phyloP scores from a whole-genome alignment of 2,329 filamentous ascomycete species.

The Aphanocladium album region DNA sequence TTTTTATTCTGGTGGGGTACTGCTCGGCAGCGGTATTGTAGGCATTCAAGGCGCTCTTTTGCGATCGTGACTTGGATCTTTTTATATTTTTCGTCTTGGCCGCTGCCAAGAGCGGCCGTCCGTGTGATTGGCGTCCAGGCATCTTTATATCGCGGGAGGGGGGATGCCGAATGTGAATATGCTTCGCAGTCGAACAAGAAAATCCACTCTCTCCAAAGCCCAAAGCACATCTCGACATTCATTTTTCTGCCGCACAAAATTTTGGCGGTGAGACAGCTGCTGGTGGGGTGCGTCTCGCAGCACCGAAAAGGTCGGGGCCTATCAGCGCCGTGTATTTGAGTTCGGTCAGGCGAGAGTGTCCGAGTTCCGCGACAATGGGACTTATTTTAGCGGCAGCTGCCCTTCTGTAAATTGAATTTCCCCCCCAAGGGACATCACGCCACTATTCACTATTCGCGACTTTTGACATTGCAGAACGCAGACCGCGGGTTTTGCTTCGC shows the following conservation, averaged over 20 bases:
- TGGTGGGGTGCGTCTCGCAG: slow-evolving; percentile 23
- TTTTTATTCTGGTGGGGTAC: slow-evolving; percentile 42
- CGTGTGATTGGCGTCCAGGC: slow-evolving; percentile 56
- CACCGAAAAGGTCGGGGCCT: slow-evolving; percentile 18
- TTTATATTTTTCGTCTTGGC: slow-evolving; percentile 32
- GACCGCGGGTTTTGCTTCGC: slow-evolving; percentile 7
- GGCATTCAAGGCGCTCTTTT: slow-evolving; percentile 50
- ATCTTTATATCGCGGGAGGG: slow-evolving; percentile 28
- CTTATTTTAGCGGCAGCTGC: not conserved
- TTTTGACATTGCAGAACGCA: not conserved
- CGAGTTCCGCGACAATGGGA: slow-evolving; percentile 1
- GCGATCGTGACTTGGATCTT: slow-evolving; percentile 44
- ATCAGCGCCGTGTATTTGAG: slow-evolving; percentile 22
- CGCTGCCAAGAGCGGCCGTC: slow-evolving; percentile 42
- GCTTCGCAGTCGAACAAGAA: not conserved
- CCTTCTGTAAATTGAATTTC: not conserved
- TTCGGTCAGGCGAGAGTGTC: slow-evolving; percentile 10
- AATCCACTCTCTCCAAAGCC: not conserved
- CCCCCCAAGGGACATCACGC: not conserved
- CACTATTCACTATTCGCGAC: slow-evolving; percentile 9
- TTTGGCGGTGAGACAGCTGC: slow-evolving; percentile 26
- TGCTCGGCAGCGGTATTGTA: slow-evolving; percentile 54
- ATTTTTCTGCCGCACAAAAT: slow-evolving; percentile 28
- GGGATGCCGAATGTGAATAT: not conserved
- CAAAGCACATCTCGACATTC: not conserved